These are phyloP conservation scores for Clavulina sp. DNA, from an alignment of 768 basidiomycete species.

Conservation along the genomic window DNA sequence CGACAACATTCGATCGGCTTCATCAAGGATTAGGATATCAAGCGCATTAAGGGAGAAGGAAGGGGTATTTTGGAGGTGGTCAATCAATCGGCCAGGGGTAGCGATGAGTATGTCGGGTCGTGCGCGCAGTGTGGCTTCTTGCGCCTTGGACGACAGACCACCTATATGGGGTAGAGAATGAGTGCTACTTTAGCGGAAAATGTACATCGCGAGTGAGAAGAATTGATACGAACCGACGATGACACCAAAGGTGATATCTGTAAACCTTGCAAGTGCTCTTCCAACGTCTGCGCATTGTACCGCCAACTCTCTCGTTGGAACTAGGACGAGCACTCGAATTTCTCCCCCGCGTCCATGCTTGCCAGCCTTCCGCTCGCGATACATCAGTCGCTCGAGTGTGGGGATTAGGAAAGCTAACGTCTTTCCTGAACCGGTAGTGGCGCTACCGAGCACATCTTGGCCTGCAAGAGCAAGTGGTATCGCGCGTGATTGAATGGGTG, in stretches of 20 bases:
- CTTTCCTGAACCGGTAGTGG: conserved; percentile 96
- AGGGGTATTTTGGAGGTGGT: conserved; percentile 90
- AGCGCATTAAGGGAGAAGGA: conserved; percentile 83
- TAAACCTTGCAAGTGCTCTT: conserved; percentile 63
- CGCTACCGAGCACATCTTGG: conserved; percentile 89
- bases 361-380: too few species aligned
- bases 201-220: not conserved
- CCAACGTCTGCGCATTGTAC: conserved; percentile 93
- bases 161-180: conserved; percentile 27
- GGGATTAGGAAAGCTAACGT: conserved; percentile 96
- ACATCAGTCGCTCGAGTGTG: conserved; percentile 79
- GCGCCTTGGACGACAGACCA: conserved; percentile 83
- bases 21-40: conserved; percentile 88
- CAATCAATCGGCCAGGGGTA: conserved; percentile 93
- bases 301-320: conserved; percentile 88
- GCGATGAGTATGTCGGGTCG: conserved; percentile 91
- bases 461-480: conserved; percentile 89
- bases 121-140: conserved; percentile 68
- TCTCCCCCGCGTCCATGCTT: conserved; percentile 77
- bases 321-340: conserved; percentile 78
- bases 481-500: conserved; percentile 88
- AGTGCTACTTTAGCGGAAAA: not conserved
- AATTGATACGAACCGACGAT: conserved; percentile 47
- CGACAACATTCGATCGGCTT: conserved; percentile 93
- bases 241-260: conserved; percentile 82